Conservation (phyloP, 768 basidiomycete species). For the Trametes sanguinea region DNA sequence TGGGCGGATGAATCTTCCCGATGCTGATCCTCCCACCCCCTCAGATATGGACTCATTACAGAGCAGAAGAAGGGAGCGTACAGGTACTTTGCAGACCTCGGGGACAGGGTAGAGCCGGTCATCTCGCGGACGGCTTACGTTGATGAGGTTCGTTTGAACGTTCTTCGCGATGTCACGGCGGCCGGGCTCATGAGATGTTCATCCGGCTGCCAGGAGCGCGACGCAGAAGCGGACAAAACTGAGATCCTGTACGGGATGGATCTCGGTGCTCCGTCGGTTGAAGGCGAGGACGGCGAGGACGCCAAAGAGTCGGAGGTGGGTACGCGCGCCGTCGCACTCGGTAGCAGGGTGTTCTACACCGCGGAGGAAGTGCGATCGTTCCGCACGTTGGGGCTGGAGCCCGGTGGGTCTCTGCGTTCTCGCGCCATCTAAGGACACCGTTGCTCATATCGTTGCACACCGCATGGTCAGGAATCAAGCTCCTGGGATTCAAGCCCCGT, state of each 20-base stretch:
- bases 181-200: neutral
- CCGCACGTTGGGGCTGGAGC: conserved; percentile 76
- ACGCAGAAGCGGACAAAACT: conserved; percentile 39
- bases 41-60: conserved; percentile 84
- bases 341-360: conserved; percentile 74
- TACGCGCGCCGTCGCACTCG: conserved; percentile 13
- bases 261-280: conserved; percentile 38
- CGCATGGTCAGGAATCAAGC: conserved; percentile 65
- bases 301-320: conserved; percentile 29
- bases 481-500: conserved; percentile 88
- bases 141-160: conserved; percentile 58
- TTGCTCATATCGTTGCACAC: conserved; percentile 1
- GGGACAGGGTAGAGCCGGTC: conserved; percentile 77
- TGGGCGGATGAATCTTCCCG: neutral
- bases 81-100: conserved; percentile 81
- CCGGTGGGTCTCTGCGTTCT: conserved; percentile 48
- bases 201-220: conserved; percentile 31
- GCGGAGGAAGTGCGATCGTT: conserved; percentile 82
- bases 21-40: conserved; percentile 2
- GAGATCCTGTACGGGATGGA: conserved; percentile 43
- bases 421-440: neutral
- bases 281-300: conserved; percentile 40
- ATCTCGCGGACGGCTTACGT: conserved; percentile 68
- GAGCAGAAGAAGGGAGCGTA: conserved; percentile 84
- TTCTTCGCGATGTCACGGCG: neutral